phyloP scores from a whole-genome alignment of 202 grass and related monocot species.

The Eragrostis tef region DNA sequence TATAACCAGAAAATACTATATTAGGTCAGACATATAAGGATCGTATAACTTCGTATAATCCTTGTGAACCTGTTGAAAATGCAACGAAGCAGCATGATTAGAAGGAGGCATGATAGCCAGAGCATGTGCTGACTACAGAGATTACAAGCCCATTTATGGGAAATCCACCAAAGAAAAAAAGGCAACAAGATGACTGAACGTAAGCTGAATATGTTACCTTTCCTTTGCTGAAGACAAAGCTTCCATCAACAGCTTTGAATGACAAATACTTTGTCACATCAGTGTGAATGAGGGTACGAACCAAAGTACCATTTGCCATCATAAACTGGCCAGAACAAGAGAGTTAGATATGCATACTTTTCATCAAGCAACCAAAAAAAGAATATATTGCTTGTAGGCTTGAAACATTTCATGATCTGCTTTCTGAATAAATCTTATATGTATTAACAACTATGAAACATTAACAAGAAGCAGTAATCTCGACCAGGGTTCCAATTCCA shows the following conservation, averaged over 20 bases:
- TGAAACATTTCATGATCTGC: conserved; percentile 23
- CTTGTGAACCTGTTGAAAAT: conserved; percentile 68
- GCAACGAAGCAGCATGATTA: conserved; percentile 3
- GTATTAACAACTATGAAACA: conserved; percentile 12
- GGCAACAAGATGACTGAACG: conserved; percentile 7
- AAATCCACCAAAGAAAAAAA: conserved; percentile 10
- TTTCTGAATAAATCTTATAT: conserved; percentile 15
- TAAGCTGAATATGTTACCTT: conserved; percentile 58
- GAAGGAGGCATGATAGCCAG: no score
- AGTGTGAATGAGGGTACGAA: conserved; percentile 80
- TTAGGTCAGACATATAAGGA: background rate
- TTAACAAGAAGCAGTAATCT: background rate
- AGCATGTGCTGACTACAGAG: background rate
- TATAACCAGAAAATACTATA: conserved; percentile 7
- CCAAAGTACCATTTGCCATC: conserved; percentile 83
- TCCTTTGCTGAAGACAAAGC: conserved; percentile 85
- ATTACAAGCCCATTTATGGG: background rate
- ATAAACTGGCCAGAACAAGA: conserved; percentile 64
- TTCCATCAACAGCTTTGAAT: conserved; percentile 83
- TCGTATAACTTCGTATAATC: no score
- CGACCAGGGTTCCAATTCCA: conserved; percentile 6
- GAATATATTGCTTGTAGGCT: conserved; percentile 34
- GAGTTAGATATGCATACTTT: conserved; percentile 14
- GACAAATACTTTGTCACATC: conserved; percentile 84
- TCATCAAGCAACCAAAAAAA: conserved; percentile 25